Evolutionary conservation across 106 monocot genomes (phyloP).

Genomic region (Allium fistulosum): DNA sequence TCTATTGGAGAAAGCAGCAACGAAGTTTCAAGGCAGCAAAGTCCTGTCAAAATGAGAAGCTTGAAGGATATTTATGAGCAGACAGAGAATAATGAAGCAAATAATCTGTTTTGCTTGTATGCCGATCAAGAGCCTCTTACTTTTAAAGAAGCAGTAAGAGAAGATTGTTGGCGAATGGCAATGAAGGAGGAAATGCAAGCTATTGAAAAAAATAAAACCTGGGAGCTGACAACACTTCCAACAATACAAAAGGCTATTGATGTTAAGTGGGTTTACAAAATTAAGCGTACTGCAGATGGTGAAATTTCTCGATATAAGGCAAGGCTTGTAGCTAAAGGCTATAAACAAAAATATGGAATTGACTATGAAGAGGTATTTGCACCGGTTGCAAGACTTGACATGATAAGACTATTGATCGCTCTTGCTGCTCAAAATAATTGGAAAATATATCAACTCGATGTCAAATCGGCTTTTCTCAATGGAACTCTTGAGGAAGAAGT

Average conservation of each 20-base stretch:
- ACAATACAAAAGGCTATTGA: not conserved
- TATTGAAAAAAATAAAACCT: not conserved
- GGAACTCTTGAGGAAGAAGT: not conserved
- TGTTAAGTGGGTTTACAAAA: slow-evolving; percentile 5
- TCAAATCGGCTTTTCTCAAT: not conserved
- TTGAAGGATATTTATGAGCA: no score
- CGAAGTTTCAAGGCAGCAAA: not conserved
- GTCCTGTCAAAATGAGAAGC: not conserved
- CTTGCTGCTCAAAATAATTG: no score
- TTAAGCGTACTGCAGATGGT: not conserved
- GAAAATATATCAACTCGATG: no score
- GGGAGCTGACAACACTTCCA: not conserved
- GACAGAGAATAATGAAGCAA: not conserved
- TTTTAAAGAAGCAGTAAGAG: not conserved
- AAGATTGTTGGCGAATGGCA: not conserved
- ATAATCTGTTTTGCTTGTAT: not conserved
- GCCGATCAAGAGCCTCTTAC: not conserved
- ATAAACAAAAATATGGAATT: not conserved
- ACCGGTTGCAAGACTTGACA: not conserved
- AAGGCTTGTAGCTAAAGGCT: slow-evolving; percentile 2
- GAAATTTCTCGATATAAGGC: slow-evolving; percentile 1
- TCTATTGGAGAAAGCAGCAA: not conserved
- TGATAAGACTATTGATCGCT: no score
- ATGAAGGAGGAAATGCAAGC: not conserved
- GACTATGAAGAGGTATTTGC: slow-evolving; percentile 6